Conservation (phyloP, 257 asterid species). For the Fraxinus excelsior region DNA sequence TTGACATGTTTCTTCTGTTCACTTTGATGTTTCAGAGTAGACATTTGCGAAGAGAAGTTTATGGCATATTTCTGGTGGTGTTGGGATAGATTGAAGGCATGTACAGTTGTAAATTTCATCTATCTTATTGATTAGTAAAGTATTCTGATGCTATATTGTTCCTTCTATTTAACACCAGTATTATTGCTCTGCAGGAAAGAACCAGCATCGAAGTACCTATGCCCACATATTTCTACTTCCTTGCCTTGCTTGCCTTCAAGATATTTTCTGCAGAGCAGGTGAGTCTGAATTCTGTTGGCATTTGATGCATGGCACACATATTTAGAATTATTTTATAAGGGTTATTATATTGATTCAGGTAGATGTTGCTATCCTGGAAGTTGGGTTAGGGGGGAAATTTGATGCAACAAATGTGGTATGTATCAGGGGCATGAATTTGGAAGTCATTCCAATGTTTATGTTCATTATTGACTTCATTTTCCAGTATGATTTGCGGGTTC, state of each 20-base stretch:
- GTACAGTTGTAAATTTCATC: conserved; percentile 29
- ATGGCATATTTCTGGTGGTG: conserved; percentile 96
- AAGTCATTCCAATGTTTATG: conserved; percentile 11
- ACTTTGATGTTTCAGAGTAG: conserved; percentile 49
- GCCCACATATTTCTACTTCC: conserved; percentile 97
- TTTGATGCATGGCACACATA: conserved; percentile 9
- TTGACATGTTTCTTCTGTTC: conserved; percentile 17
- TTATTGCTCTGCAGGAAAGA: conserved; percentile 53
- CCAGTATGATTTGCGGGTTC: conserved; percentile 25
- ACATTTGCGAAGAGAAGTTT: conserved; percentile 83
- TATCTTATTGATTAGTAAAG: neutral
- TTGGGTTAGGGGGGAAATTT: conserved; percentile 93
- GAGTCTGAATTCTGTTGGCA: conserved; percentile 13
- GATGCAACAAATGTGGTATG: conserved; percentile 99
- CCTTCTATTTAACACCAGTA: conserved; percentile 16
- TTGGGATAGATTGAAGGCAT: conserved; percentile 79
- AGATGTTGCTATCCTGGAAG: conserved; percentile 94
- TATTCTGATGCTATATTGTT: conserved; percentile 8
- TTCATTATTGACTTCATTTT: conserved; percentile 12
- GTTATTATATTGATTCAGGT: conserved; percentile 54
- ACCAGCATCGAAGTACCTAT: conserved; percentile 69
- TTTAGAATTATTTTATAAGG: conserved; percentile 16
- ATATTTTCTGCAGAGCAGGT: conserved; percentile 96
- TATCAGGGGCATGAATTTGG: conserved; percentile 14
- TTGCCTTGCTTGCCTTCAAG: conserved; percentile 94